These are phyloP conservation scores for Ogataea angusta DNA, from an alignment of 805 yeast species.

Conservation along the genomic window DNA sequence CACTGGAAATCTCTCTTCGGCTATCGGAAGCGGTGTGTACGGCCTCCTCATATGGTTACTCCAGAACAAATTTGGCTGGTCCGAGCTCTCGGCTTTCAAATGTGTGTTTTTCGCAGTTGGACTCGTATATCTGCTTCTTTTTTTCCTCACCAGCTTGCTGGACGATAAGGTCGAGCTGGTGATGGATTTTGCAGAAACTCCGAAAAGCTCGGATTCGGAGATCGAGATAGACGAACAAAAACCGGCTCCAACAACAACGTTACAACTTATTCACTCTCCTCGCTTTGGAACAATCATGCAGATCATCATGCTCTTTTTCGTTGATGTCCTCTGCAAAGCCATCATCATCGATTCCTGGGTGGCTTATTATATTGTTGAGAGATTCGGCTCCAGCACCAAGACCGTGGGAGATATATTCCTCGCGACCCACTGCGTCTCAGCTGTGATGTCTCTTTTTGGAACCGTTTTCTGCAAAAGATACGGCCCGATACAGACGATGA, in stretches of 20 bases:
- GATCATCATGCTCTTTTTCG: conserved; percentile 37
- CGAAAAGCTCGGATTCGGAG: conserved; percentile 23
- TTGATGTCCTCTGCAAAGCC: conserved; percentile 44
- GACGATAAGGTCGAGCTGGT: conserved; percentile 10
- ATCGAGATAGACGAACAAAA: conserved; percentile 21
- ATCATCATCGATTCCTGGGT: conserved; percentile 45
- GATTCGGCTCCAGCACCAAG: conserved; percentile 35
- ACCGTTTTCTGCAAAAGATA: conserved; percentile 41
- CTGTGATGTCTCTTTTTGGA: conserved; percentile 40
- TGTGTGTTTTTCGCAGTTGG: conserved; percentile 30
- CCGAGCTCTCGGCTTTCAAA: conserved; percentile 30
- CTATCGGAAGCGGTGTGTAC: conserved; percentile 42
- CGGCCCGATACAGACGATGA: conserved; percentile 46
- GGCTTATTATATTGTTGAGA: conserved; percentile 40
- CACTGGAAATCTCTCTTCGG: conserved; percentile 45
- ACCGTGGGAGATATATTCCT: conserved; percentile 41
- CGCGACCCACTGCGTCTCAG: conserved; percentile 36
- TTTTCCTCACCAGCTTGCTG: conserved; percentile 14
- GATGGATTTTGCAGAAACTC: not conserved
- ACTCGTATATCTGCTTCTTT: conserved; percentile 21
- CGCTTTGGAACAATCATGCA: conserved; percentile 24
- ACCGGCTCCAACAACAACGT: not conserved
- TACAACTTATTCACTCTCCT: conserved; percentile 13
- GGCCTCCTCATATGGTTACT: conserved; percentile 34
- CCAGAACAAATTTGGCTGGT: conserved; percentile 19